Evolutionary conservation across 2,329 filamentous ascomycete species (phyloP).

Genomic region (Nothophoma quercina): DNA sequence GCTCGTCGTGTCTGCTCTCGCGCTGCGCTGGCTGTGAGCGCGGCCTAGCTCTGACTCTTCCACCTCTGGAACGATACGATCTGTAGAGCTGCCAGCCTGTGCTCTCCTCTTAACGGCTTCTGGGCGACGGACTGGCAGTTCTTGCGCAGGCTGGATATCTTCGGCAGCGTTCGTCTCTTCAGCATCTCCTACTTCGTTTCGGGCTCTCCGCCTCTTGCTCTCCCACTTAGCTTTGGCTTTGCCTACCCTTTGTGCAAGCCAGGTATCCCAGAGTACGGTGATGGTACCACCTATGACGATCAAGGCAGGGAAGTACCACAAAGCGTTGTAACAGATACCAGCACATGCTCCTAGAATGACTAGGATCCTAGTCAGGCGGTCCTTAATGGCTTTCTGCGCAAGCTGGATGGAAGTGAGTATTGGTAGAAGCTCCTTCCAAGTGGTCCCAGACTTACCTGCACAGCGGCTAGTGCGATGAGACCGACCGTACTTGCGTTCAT

Average conservation of each 20-base stretch:
- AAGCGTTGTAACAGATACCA: constrained; percentile 72
- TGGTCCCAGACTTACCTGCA: constrained; percentile 48
- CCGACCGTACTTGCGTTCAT: constrained; percentile 77
- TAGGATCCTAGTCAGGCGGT: constrained; percentile 67
- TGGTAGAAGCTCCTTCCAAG: too few species aligned
- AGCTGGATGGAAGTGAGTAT: constrained; percentile 53
- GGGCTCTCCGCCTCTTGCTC: constrained; percentile 25
- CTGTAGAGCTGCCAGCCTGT: constrained; percentile 27
- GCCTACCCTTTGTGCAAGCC: constrained; percentile 55
- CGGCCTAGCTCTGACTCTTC: constrained; percentile 11
- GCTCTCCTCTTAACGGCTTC: constrained; percentile 32
- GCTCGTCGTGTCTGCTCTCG: constrained; percentile 1
- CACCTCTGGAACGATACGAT: constrained; percentile 21
- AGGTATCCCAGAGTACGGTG: constrained; percentile 65
- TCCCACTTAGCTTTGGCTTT: constrained; percentile 33
- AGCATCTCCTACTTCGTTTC: constrained; percentile 27
- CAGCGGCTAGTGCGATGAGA: constrained; percentile 73
- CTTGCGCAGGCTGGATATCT: constrained; percentile 12
- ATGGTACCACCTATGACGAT: constrained; percentile 64
- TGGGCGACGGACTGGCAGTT: constrained; percentile 22
- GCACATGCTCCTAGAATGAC: constrained; percentile 70
- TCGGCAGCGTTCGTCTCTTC: constrained; percentile 29
- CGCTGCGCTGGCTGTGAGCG: constrained; percentile 8
- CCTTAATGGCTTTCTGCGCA: constrained; percentile 71
- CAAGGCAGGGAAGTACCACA: constrained; percentile 78